Conservation (phyloP, 2,329 filamentous ascomycete genomes). For the Chaetomium globosum region DNA sequence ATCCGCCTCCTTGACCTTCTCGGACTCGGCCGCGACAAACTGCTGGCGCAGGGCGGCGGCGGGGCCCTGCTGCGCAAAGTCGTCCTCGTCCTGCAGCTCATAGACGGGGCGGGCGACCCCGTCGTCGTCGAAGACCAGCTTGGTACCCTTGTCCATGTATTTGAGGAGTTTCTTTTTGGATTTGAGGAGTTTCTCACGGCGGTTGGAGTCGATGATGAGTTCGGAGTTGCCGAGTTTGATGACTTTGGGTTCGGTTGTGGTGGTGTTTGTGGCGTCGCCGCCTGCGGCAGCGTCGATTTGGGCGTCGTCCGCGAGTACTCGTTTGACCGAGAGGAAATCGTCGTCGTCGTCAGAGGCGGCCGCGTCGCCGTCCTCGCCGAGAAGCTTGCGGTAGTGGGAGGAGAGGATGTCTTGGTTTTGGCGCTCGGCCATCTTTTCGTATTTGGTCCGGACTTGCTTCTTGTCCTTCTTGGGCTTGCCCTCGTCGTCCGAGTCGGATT, state of each 20-base stretch:
- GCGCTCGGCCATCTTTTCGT: constrained; percentile 96
- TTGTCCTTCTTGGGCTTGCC: constrained; percentile 64
- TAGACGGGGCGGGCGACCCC: constrained; percentile 83
- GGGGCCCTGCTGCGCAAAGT: constrained; percentile 73
- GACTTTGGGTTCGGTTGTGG: constrained; percentile 55
- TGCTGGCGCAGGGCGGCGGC: constrained; percentile 73
- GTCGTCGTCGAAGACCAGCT: constrained; percentile 90
- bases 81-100: constrained; percentile 81
- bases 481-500: constrained; percentile 54
- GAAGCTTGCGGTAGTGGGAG: constrained; percentile 88
- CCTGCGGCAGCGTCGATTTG: constrained; percentile 60
- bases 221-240: constrained; percentile 70
- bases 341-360: constrained; percentile 64
- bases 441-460: constrained; percentile 82
- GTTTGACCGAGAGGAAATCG: constrained; percentile 81
- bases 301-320: constrained; percentile 70
- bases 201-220: constrained; percentile 88
- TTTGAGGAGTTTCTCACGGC: constrained; percentile 89
- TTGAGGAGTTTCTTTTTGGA: constrained; percentile 94
- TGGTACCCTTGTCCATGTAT: constrained; percentile 82
- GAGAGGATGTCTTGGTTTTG: constrained; percentile 94
- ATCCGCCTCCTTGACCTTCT: constrained; percentile 74
- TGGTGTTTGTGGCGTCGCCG: constrained; percentile 42
- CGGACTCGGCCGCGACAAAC: constrained; percentile 77
- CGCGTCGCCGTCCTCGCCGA: constrained; percentile 51